Percentiles rank a stretch among this genome's conserved stretches.
phyloP scores from a whole-genome alignment of 2,329 filamentous ascomycete species.

The Venturia oleaginea region DNA sequence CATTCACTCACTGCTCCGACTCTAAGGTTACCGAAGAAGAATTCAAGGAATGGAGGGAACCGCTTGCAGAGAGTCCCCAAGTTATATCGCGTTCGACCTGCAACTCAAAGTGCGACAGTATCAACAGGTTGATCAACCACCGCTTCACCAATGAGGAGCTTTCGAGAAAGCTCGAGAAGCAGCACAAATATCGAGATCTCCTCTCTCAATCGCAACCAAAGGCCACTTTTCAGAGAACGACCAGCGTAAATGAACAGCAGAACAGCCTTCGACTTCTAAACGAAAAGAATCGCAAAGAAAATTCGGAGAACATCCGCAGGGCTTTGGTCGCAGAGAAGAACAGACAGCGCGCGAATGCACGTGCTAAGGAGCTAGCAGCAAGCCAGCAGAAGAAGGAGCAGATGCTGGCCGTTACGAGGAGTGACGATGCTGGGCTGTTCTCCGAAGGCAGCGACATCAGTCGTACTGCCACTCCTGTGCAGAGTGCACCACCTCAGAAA shows the following conservation, averaged over 20 bases:
- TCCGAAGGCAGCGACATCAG: constrained; percentile 35
- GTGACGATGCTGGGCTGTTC: constrained; percentile 37
- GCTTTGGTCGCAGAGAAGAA: constrained; percentile 69
- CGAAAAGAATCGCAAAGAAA: constrained; percentile 70
- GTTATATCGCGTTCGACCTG: constrained; percentile 66
- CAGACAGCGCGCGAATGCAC: constrained; percentile 34
- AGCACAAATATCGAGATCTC: constrained; percentile 38
- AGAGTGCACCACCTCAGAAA: constrained; percentile 45
- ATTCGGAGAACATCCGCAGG: constrained; percentile 82
- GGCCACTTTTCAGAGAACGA: constrained; percentile 26
- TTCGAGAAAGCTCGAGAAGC: constrained; percentile 64
- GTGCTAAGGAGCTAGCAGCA: constrained; percentile 52
- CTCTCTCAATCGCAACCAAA: constrained; percentile 15
- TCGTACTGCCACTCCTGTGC: constrained; percentile 40
- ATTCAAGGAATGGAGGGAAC: constrained; percentile 70
- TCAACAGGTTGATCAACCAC: constrained; percentile 70
- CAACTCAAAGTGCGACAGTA: constrained; percentile 45
- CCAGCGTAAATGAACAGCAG: constrained; percentile 54
- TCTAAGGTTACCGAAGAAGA: constrained; percentile 76
- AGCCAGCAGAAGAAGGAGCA: constrained; percentile 43
- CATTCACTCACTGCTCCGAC: constrained; percentile 86
- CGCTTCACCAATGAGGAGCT: constrained; percentile 78
- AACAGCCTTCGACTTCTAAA: constrained; percentile 80
- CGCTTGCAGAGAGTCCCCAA: constrained; percentile 55
- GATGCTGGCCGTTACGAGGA: constrained; percentile 25